Base-by-base conservation (phyloP, 2,329 filamentous ascomycete species). In the Botrytis hyacinthi region DNA sequence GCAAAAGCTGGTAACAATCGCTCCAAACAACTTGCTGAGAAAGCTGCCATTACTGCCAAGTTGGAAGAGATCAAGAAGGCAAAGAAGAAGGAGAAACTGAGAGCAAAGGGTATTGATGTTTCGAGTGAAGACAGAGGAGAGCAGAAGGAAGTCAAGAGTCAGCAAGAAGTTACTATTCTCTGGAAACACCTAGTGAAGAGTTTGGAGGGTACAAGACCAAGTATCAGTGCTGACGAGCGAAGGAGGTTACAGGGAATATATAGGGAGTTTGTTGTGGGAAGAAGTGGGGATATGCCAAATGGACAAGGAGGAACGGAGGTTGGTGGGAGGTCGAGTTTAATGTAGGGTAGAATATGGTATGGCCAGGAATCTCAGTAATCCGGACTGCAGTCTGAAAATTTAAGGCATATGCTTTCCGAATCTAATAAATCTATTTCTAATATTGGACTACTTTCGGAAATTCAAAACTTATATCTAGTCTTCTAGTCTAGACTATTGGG, bases 231-330 rank as follows among this genome's bases (percentile, higher is more conserved):
- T 4, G 88, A 94, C 74, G 96, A 99, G 84, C 88, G 90, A 78
- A 86, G 84, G 75, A 86, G 95, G 74, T 83, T 99, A 77, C 87
- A 89, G 79, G 89, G 88, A 59, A 98, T 99, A 75, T 99, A 99
- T 81, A 86, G 87, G 26, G 96, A 99, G 83, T 99, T 99, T 85
- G 91, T 98, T 0, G 93, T 93, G 6, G 95, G 94, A 0, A 87
- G 96, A 78, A 97, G 95, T 82, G 96, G 96, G 12, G 95, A 98
- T 85, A 94, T 99, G 93, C 93, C 91, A 74, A 95, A 92, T 82
- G 96, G 96, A 2, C 93, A 98, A 83, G 94, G 93, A 0, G 93
- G 92, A 73, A 97, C 91, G 82, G 96, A 98, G 83, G 90, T 99
- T 83, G 96, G 96, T 12, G 96, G 95, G 22, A 87, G 96, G 81